Base-by-base conservation (phyloP, 2,329 filamentous ascomycete species). In the Sporothrix schenckii region DNA sequence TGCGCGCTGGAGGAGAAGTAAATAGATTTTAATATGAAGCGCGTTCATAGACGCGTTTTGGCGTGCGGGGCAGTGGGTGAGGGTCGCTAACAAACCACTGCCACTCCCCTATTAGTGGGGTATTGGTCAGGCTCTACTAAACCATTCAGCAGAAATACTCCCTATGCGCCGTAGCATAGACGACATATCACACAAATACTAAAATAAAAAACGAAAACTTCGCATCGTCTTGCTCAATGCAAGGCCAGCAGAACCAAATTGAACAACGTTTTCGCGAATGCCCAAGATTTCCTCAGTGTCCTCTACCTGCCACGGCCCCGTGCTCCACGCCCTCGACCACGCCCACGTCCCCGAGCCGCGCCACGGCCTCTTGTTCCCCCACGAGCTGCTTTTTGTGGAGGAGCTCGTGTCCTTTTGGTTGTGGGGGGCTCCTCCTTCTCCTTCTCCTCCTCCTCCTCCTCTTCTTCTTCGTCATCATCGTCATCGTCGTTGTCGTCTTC, bases 351-450 rank as follows among this genome's bases (percentile, higher is more conserved):
- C 2, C 73, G 60, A 1, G 69, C 68, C 4, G 70, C 54, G 3
- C 72, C 68, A 2, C 68, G 69, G 3, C 68, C 73, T 53, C 68
- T 19, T 39, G 65, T 52, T 50, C 74, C 71, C 21, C 73, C 66
- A 4, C 68, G 21, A 6, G 71, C 16, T 52, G 60, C 66, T 10
- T 52, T 69, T 41, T 66, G 50, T 30, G 71, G 70, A 2, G 72
- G 66, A n/a, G 66, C 66, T 19, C 70, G 27, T 39, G 41, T 56
- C 67, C 69, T 72, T 50, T 71, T 69, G 52, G 47, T 60, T 11
- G 58, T 60, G 52, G 58, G 52, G 0, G 11, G 19, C 52, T 68
- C 34, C 24, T 63, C 60, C 11, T 63, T 54, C 5, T 72, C 56
- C 16, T 69, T 67, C n/a, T 69, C 69, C 2, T 72, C 63, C 1